Evolutionary conservation across 1,139 yeast species (phyloP).

Genomic region (Williopsis jadinii): DNA sequence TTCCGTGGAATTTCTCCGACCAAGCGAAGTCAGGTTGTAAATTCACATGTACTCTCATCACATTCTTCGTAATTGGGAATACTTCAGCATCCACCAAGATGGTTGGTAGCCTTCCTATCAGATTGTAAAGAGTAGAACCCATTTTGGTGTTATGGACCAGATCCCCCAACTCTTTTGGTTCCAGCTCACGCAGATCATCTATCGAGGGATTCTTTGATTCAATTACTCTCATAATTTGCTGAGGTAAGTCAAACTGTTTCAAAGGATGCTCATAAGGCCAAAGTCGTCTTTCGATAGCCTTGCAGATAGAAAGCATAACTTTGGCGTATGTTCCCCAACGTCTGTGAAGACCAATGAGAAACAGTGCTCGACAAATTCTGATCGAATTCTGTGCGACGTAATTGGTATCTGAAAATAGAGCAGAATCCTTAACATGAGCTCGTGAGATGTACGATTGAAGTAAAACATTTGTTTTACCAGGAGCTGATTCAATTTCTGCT

Average conservation of each 20-base stretch:
- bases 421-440: slow-evolving; percentile 65
- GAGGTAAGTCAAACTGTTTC: slow-evolving; percentile 77
- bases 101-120: slow-evolving; percentile 69
- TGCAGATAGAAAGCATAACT: slow-evolving; percentile 72
- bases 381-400: slow-evolving; percentile 96
- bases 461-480: slow-evolving; percentile 81
- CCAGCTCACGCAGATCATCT: slow-evolving; percentile 69
- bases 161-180: slow-evolving; percentile 75
- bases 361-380: slow-evolving; percentile 86
- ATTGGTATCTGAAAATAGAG: slow-evolving; percentile 77
- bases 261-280: slow-evolving; percentile 95
- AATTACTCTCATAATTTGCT: slow-evolving; percentile 53
- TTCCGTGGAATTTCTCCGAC: slow-evolving; percentile 80
- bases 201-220: slow-evolving; percentile 61
- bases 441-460: slow-evolving; percentile 85
- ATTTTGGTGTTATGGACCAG: slow-evolving; percentile 73
- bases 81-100: slow-evolving; percentile 70
- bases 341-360: slow-evolving; percentile 77
- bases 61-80: slow-evolving; percentile 86
- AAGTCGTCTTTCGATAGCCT: slow-evolving; percentile 71
- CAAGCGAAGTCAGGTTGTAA: slow-evolving; percentile 75
- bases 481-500: slow-evolving; percentile 67
- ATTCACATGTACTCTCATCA: slow-evolving; percentile 69
- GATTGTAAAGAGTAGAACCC: slow-evolving; percentile 57
- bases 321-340: slow-evolving; percentile 83